Base-by-base conservation (phyloP, 148 eudicot genomes). In the Rhododendron vialii region DNA sequence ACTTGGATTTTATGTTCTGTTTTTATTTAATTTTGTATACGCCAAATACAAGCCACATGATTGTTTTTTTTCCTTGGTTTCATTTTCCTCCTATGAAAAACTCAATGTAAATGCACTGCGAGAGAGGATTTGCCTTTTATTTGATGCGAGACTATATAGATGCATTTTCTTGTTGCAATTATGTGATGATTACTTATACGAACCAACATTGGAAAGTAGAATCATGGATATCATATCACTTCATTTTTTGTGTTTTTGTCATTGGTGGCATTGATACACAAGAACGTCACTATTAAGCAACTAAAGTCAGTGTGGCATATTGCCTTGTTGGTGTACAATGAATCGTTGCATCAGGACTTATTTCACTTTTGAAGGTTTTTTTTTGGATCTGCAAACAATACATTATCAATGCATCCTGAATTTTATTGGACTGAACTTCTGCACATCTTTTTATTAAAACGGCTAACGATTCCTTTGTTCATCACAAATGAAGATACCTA, bases 401-500 rank as follows among this genome's bases (percentile, higher is more conserved):
- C 12, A 26, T 78, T 41, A 24, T 77, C 13, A 14, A 78, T 73
- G 65, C 30, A 18, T 48, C 47, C 59, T 55, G 50, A 86, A 43
- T n/a, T 81, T 65, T 30, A n/a, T 51, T 36, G 43, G 28, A 43
- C 26, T 82, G 38, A 17, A 69, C 59, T 61, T 86, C 17, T 55
- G 7, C n/a, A 3, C 59, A 36, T 55, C 53, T 28, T 86, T 51
- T 84, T 51, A 11, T 65, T 43, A 63, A 36, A 20, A 38, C 1
- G 18, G 36, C 86, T 77, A 69, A 30, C 82, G 53, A 77, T 78
- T 76, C 35, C 43, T 63, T 85, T 65, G 83, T 20, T 88, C 22
- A 73, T 79, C 15, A 13, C 33, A 69, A 71, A 30, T 91, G 86
- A 87, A 97, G 99, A 91, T 97, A 67, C 41, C 93, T 50, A 97